A percentile compares a stretch with the other conserved stretches of the same genome.
phyloP scores from a whole-genome alignment of 352 stramenopile species.

The Phytophthora crassamura region DNA sequence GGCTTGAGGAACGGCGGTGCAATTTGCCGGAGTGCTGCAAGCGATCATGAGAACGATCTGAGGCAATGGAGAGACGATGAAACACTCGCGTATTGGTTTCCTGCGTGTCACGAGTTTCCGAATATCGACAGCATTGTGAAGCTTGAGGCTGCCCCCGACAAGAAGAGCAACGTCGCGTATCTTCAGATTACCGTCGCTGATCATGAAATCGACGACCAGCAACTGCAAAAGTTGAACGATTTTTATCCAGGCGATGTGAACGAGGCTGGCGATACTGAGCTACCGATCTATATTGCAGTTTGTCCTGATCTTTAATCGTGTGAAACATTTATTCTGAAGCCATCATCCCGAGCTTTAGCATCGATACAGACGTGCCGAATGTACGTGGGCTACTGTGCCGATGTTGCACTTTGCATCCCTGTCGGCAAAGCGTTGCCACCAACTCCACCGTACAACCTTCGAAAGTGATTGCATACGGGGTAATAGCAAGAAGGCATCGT shows the following conservation, averaged over 20 bases:
- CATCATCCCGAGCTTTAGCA: conserved; percentile 12
- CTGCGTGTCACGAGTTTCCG: conserved; percentile 22
- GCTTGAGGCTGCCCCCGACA: conserved; percentile 9
- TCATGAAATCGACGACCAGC: conserved; percentile 14
- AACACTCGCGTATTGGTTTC: conserved; percentile 28
- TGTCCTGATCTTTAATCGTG: conserved; percentile 26
- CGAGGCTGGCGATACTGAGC: conserved; percentile 10
- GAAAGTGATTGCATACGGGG: conserved; percentile 11
- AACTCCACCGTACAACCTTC: neutral
- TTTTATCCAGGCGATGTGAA: conserved; percentile 15
- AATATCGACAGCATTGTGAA: conserved; percentile 35
- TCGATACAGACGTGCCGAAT: conserved; percentile 11
- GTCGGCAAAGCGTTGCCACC: conserved; percentile 6
- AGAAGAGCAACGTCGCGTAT: conserved; percentile 20
- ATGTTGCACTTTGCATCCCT: neutral
- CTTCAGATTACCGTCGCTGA: conserved; percentile 14
- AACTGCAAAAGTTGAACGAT: conserved; percentile 16
- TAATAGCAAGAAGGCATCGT: too few species aligned
- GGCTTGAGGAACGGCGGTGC: conserved; percentile 10
- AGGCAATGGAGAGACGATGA: conserved; percentile 17
- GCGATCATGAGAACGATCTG: conserved; percentile 7
- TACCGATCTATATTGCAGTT: conserved; percentile 18
- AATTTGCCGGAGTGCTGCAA: conserved; percentile 19
- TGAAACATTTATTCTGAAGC: conserved; percentile 15
- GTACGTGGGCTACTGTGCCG: conserved; percentile 12